These are phyloP conservation scores for Jatropha podagrica DNA, from an alignment of 441 rosid genomes.

Conservation along the genomic window DNA sequence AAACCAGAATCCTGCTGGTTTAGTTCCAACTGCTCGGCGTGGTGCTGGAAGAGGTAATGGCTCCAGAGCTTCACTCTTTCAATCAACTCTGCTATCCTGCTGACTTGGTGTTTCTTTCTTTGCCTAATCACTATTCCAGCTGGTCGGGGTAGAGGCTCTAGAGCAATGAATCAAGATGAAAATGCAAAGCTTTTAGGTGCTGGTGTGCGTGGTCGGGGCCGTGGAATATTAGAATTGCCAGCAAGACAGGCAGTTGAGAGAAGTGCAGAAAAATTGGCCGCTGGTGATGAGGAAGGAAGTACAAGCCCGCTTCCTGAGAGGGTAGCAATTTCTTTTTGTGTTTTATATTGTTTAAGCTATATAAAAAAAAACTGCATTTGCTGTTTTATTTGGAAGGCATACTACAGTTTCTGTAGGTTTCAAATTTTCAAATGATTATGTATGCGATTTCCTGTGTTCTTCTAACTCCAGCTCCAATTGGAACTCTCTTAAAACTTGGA, in stretches of 20 bases:
- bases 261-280: constrained; percentile 47
- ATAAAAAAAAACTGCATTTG: not conserved
- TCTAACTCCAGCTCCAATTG: not conserved
- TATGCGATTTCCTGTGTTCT: not conserved
- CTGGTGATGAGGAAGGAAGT: constrained; percentile 52
- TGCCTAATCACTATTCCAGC: constrained; percentile 24
- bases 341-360: not conserved
- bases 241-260: constrained; percentile 34
- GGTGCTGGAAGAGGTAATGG: constrained; percentile 40
- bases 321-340: constrained; percentile 29
- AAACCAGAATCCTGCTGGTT: constrained; percentile 37
- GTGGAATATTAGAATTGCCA: constrained; percentile 33
- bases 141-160: constrained; percentile 47
- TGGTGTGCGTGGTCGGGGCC: constrained; percentile 33
- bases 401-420: not conserved
- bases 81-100: constrained; percentile 15
- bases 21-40: constrained; percentile 34
- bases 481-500: not conserved
- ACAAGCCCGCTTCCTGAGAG: constrained; percentile 58
- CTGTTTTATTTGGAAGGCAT: not conserved
- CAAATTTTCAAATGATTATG: not conserved
- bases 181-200: constrained; percentile 34
- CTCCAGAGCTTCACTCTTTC: constrained; percentile 16
- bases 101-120: constrained; percentile 20
- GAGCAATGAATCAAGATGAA: constrained; percentile 41